phyloP scores from a whole-genome alignment of 2,329 filamentous ascomycete genomes.

The Talaromyces sp. region DNA sequence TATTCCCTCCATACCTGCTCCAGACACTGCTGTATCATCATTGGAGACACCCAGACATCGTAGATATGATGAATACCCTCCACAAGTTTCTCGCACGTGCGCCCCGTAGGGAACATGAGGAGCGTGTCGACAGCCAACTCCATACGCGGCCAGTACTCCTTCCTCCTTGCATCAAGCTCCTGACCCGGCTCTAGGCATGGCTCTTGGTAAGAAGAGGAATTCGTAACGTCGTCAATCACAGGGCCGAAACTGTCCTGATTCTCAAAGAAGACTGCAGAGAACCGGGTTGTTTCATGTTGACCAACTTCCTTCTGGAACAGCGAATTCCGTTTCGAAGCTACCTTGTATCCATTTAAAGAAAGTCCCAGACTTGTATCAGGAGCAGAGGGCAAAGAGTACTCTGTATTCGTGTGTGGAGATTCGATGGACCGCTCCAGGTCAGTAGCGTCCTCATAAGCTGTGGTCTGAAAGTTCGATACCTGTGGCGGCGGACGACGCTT shows the following conservation, averaged over 20 bases:
- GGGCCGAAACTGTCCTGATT: neutral
- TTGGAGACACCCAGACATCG: slow-evolving; percentile 6
- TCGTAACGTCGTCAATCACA: neutral
- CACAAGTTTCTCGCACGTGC: neutral
- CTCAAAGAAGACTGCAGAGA: slow-evolving; percentile 1
- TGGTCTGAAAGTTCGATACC: neutral
- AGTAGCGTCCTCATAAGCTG: neutral
- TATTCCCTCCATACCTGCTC: slow-evolving; percentile 7
- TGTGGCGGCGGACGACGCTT: neutral
- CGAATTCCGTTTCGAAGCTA: neutral
- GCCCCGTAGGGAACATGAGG: neutral
- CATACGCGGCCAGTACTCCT: neutral
- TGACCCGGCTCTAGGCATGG: neutral
- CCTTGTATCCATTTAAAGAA: neutral
- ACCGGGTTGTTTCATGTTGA: neutral
- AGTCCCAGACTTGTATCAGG: neutral
- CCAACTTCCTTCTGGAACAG: neutral
- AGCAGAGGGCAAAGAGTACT: neutral
- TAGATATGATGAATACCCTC: neutral
- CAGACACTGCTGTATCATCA: slow-evolving; percentile 5
- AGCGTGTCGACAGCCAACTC: neutral
- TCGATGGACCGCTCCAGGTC: neutral
- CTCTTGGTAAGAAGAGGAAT: neutral
- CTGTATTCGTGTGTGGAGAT: neutral
- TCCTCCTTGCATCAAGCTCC: neutral